Percentiles rank a stretch among this genome's conserved stretches.
These are phyloP conservation scores for Verticillium longisporum DNA, from an alignment of 2,329 filamentous ascomycete genomes.

Conservation along the genomic window DNA sequence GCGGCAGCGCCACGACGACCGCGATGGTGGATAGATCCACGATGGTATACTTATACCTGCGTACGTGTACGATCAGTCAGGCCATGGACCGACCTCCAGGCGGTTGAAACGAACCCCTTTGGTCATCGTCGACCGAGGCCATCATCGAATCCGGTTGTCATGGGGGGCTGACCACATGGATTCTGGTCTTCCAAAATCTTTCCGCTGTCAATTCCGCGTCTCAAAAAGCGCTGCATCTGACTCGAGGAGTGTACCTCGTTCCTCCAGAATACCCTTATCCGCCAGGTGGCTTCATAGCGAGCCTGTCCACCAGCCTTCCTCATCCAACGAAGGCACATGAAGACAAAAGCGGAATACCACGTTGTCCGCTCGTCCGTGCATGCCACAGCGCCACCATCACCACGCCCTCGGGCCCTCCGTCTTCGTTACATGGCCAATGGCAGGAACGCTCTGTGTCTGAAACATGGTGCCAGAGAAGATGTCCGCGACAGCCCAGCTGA, in stretches of 20 bases:
- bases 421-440: not conserved
- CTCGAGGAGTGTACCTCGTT: not conserved
- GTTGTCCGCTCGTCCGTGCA: not conserved
- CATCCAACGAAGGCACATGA: not conserved
- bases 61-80: not conserved
- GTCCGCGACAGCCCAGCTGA: not conserved
- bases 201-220: not conserved
- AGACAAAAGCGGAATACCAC: not conserved
- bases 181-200: not conserved
- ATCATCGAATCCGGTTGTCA: not conserved
- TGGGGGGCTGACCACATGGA: not conserved
- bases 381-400: not conserved
- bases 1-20: not conserved
- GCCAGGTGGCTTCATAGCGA: not conserved
- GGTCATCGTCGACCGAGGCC: not conserved
- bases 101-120: not conserved
- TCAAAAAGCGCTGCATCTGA: not conserved
- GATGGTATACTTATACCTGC: not conserved
- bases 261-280: not conserved
- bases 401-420: not conserved
- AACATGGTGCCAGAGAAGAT: not conserved
- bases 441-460: not conserved
- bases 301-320: not conserved
- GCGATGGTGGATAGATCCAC: not conserved
- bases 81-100: not conserved